A percentile compares a stretch with the other conserved stretches of the same genome.
phyloP scores from a whole-genome alignment of 805 yeast species.

The Clavispora phyllophila region DNA sequence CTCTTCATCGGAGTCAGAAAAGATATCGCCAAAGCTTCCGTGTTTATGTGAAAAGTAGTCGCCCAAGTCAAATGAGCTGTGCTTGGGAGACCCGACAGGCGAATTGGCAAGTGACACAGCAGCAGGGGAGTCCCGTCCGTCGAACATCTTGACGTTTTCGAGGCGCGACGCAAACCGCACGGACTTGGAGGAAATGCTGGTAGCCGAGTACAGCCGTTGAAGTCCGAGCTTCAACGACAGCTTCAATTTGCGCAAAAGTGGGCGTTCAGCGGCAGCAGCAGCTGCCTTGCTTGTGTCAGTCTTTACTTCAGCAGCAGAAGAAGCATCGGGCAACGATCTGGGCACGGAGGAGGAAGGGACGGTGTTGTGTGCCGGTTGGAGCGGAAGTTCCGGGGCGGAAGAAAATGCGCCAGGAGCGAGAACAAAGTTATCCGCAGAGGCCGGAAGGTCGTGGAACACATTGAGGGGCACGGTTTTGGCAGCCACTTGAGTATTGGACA shows the following conservation, averaged over 20 bases:
- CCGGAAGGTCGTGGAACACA: neutral
- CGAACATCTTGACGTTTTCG: constrained; percentile 60
- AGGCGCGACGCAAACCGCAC: constrained; percentile 61
- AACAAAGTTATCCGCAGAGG: neutral
- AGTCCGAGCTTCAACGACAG: constrained; percentile 21
- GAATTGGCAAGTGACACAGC: constrained; percentile 58
- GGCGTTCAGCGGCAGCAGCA: neutral
- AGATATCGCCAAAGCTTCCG: constrained; percentile 13
- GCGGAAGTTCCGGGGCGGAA: neutral
- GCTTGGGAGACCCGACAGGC: constrained; percentile 35
- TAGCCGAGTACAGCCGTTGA: constrained; percentile 21
- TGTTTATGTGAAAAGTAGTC: constrained; percentile 25
- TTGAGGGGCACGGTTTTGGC: neutral
- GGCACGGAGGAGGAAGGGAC: neutral
- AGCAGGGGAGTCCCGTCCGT: constrained; percentile 54
- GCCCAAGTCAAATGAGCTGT: constrained; percentile 6
- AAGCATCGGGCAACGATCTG: neutral
- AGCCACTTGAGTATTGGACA: neutral
- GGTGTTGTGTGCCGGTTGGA: neutral
- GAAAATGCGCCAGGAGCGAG: neutral
- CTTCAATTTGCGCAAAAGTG: constrained; percentile 16
- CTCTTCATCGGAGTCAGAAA: constrained; percentile 12
- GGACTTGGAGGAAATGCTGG: constrained; percentile 37
- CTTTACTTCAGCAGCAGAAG: neutral
- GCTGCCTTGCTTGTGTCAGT: neutral